Conservation (phyloP, 192 early-diverging fungal genomes). For the Linderina pennispora region DNA sequence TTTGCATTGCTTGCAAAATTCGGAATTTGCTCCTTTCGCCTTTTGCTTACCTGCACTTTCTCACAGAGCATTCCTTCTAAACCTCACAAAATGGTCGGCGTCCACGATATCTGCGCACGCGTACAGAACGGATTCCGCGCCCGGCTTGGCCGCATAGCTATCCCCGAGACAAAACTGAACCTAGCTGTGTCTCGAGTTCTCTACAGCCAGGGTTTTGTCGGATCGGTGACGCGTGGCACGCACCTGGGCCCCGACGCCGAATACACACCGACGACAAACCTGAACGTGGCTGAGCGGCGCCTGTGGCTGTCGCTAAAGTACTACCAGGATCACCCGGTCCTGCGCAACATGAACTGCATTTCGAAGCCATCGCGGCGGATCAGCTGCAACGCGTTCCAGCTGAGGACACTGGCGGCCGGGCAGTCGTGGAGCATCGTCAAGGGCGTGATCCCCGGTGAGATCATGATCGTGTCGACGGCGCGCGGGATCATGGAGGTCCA, state of each 20-base stretch:
- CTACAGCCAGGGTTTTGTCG: conserved; percentile 87
- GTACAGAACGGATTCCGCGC: conserved; percentile 88
- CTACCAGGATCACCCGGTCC: conserved; percentile 72
- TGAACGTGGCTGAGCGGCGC: conserved; percentile 75
- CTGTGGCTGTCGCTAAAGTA: conserved; percentile 97
- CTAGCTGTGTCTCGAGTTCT: conserved; percentile 77
- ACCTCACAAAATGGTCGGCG: conserved; percentile 57
- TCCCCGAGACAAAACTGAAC: conserved; percentile 88
- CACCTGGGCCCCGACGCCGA: conserved; percentile 65
- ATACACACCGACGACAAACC: conserved; percentile 70
- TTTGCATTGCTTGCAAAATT: too few species aligned
- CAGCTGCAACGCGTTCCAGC: conserved; percentile 73
- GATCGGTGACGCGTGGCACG: conserved; percentile 72
- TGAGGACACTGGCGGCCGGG: conserved; percentile 69
- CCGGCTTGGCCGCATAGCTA: conserved; percentile 71
- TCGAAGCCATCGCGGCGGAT: conserved; percentile 82
- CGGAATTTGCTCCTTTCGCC: too few species aligned
- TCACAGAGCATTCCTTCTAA: neutral
- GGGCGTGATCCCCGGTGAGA: conserved; percentile 82
- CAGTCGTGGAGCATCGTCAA: conserved; percentile 69
- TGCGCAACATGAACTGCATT: conserved; percentile 72
- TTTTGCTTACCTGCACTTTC: neutral
- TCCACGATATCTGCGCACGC: conserved; percentile 80
- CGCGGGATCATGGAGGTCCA: conserved; percentile 86
- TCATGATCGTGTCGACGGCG: conserved; percentile 82